These are phyloP conservation scores for Volvox africanus DNA, from an alignment of 139 green algal genomes.

Conservation along the genomic window DNA sequence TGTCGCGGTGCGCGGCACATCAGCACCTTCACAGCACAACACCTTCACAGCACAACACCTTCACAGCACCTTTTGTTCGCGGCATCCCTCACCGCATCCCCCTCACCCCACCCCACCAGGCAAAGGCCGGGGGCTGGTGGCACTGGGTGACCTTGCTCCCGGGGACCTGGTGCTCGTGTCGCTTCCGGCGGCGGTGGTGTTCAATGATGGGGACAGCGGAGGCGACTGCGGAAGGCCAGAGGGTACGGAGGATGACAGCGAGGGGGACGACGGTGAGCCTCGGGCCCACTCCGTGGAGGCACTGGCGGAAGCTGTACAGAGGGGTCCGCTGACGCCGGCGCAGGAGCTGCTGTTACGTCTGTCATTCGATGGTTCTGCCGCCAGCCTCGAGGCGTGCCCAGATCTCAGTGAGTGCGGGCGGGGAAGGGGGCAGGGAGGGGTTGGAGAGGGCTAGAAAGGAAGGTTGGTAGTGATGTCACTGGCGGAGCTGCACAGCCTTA, in stretches of 20 bases:
- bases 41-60: background rate
- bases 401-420: background rate
- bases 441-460: background rate
- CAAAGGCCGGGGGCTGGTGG: slow-evolving; percentile 26
- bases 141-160: background rate
- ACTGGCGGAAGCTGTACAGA: background rate
- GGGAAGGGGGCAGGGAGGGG: background rate
- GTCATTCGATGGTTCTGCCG: background rate
- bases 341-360: slow-evolving; percentile 24
- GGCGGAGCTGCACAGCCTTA: no score
- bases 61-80: background rate
- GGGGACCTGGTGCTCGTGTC: slow-evolving; percentile 32
- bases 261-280: background rate
- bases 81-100: no score
- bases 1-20: background rate
- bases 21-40: background rate
- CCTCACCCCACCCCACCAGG: background rate
- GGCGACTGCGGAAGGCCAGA: background rate
- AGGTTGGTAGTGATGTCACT: background rate
- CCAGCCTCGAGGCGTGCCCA: background rate
- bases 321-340: background rate
- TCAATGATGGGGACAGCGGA: background rate
- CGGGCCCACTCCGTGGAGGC: background rate
- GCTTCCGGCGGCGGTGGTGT: background rate
- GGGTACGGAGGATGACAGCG: background rate